Base-by-base conservation (phyloP, 148 eudicot genomes). In the Nepenthes gracilis region DNA sequence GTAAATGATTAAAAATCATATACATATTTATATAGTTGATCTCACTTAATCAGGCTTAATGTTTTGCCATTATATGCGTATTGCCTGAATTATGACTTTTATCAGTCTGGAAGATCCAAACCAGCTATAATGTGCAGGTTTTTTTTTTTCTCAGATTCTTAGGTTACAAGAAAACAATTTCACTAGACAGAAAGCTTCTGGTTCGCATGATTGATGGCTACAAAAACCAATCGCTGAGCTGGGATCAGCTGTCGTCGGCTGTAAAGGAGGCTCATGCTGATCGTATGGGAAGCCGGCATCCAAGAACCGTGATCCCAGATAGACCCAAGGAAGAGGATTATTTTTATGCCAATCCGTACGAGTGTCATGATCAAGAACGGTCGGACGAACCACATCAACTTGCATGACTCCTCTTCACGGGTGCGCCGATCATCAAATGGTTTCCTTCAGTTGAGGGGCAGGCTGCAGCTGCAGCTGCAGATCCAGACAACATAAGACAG, bases 261-360 rank as follows among this genome's bases (percentile, higher is more conserved):
- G 79, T 80, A 47, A 77, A 66, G 66, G 63, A 63, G 69, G 70
- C 69, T 65, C 85, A 80, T 66, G 72, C 79, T 36, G 54, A 61
- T 51, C 79, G 81, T 36, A 74, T 77, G 81, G 85, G 85, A 60
- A 72, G 49, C 38, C 77, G 72, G 13, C 68, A 57, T 57, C 62
- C 71, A 33, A 71, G 85, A 62, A 58, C 63, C 36, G 66, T 77
- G 67, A 69, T 80, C 14, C 77, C 77, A 23, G 72, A 75, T 38
- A 68, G 72, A 55, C 85, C 85, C 37, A 80, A 80, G 58, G 85
- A 80, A 71, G 85, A 80, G 55, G 85, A 80, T 35, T 80, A 74
- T 64, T 80, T 80, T 70, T 77, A 71, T 59, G 47, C 81, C 60
- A 80, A 80, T 59, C 85, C 85, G 11, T 70, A 74, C 47, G 85